Evolutionary conservation across 2,329 filamentous ascomycete genomes (phyloP).

Genomic region (Botrytis byssoidea): DNA sequence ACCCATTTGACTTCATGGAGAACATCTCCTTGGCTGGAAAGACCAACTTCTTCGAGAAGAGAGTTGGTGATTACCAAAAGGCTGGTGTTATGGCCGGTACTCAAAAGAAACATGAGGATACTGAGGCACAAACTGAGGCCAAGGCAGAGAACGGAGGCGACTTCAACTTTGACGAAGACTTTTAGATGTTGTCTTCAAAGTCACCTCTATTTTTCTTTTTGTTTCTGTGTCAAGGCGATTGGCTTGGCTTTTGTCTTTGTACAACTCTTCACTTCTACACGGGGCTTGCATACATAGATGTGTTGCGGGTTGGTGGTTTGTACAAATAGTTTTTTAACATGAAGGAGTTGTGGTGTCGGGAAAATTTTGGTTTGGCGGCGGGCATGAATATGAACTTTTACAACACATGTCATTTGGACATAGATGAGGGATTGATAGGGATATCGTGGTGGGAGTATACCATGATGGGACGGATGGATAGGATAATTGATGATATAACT

Average conservation of each 20-base stretch:
- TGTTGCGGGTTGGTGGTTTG: conserved; percentile 25
- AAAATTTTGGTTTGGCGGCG: conserved; percentile 18
- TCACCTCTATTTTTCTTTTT: conserved; percentile 21
- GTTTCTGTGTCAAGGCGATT: conserved; percentile 25
- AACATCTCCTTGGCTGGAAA: conserved; percentile 98
- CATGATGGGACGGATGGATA: conserved; percentile 21
- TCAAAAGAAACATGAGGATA: conserved; percentile 65
- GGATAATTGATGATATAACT: conserved; percentile 22
- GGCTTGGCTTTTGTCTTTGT: conserved; percentile 23
- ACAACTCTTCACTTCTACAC: conserved; percentile 24
- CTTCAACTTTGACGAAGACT: conserved; percentile 95
- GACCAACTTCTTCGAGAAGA: conserved; percentile 99
- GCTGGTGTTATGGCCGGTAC: conserved; percentile 95
- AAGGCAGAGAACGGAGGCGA: conserved; percentile 66
- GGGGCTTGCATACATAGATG: conserved; percentile 33
- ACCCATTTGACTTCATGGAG: conserved; percentile 99
- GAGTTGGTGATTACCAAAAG: conserved; percentile 99
- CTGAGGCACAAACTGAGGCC: conserved; percentile 47
- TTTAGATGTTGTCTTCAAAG: conserved; percentile 56
- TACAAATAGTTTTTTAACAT: conserved; percentile 10
- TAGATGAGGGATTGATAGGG: conserved; percentile 22
- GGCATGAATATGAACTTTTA: conserved; percentile 8
- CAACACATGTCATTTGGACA: conserved; percentile 16
- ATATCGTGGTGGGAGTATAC: conserved; percentile 14
- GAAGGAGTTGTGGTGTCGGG: conserved; percentile 33